Conservation (phyloP, 2,329 filamentous ascomycete species). For the Pseudogymnoascus sp. region DNA sequence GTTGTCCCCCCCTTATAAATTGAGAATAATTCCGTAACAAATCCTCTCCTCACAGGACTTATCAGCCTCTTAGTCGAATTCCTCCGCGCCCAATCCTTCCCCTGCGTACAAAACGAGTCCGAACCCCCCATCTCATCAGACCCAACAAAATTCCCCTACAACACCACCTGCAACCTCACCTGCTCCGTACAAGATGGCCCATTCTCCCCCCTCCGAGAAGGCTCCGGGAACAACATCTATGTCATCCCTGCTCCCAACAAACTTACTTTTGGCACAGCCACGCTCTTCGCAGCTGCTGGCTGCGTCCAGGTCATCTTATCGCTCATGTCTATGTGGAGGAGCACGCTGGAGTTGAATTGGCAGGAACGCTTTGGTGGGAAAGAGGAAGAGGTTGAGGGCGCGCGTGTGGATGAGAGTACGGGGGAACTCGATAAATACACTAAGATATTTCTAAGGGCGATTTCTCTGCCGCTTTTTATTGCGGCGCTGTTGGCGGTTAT, state of each 20-base stretch:
- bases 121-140: constrained; percentile 33
- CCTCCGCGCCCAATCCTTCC: constrained; percentile 43
- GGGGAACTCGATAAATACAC: constrained; percentile 42
- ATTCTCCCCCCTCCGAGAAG: constrained; percentile 47
- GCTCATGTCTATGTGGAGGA: constrained; percentile 55
- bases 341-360: constrained; percentile 58
- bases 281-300: constrained; percentile 55
- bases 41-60: constrained; percentile 37
- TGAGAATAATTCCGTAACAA: background rate
- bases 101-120: constrained; percentile 37
- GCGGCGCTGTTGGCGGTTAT: constrained; percentile 53
- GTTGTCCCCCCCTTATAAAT: constrained; percentile 16
- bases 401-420: constrained; percentile 31
- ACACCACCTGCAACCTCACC: constrained; percentile 39
- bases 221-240: constrained; percentile 54
- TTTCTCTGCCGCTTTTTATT: constrained; percentile 53
- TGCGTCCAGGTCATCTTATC: constrained; percentile 59
- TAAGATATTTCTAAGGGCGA: constrained; percentile 44
- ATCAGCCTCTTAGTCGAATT: constrained; percentile 60
- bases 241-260: constrained; percentile 51
- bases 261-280: constrained; percentile 53
- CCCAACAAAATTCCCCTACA: constrained; percentile 39
- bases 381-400: constrained; percentile 16
- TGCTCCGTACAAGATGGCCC: constrained; percentile 44
- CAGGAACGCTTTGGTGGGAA: constrained; percentile 36